Conservation (phyloP, 2,329 filamentous ascomycete species). For the Exophiala dermatitidis region DNA sequence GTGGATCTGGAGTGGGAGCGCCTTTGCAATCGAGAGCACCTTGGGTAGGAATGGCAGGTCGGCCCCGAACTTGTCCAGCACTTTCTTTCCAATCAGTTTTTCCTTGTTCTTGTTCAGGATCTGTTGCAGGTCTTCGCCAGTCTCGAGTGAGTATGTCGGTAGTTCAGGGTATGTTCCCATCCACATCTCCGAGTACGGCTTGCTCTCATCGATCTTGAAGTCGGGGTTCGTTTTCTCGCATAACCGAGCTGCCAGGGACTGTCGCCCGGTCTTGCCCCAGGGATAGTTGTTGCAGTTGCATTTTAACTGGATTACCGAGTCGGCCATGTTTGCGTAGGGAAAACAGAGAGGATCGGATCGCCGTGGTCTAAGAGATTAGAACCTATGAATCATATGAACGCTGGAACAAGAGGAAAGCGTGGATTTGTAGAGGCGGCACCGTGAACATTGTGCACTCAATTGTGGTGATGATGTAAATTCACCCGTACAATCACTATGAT, state of each 20-base stretch:
- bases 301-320: constrained; percentile 28
- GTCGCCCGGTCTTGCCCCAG: constrained; percentile 62
- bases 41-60: constrained; percentile 69
- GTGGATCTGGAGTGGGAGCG: constrained; percentile 67
- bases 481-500: constrained; percentile 3
- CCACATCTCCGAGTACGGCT: constrained; percentile 65
- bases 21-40: constrained; percentile 68
- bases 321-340: constrained; percentile 12
- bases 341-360: background rate
- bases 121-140: constrained; percentile 57
- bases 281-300: constrained; percentile 48
- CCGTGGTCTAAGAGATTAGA: background rate
- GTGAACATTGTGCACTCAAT: background rate
- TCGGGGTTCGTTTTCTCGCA: constrained; percentile 57
- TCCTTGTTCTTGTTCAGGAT: constrained; percentile 57
- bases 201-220: constrained; percentile 58
- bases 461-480: constrained; percentile 2
- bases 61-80: constrained; percentile 54
- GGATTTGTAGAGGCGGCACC: no score
- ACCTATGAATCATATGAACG: background rate
- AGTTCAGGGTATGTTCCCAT: constrained; percentile 69
- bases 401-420: no score
- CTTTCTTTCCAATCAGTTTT: constrained; percentile 56
- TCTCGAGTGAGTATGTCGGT: constrained; percentile 57
- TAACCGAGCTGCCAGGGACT: constrained; percentile 59